These are phyloP conservation scores for Fabrea salina DNA, from an alignment of 169 alveolate species.

Conservation along the genomic window DNA sequence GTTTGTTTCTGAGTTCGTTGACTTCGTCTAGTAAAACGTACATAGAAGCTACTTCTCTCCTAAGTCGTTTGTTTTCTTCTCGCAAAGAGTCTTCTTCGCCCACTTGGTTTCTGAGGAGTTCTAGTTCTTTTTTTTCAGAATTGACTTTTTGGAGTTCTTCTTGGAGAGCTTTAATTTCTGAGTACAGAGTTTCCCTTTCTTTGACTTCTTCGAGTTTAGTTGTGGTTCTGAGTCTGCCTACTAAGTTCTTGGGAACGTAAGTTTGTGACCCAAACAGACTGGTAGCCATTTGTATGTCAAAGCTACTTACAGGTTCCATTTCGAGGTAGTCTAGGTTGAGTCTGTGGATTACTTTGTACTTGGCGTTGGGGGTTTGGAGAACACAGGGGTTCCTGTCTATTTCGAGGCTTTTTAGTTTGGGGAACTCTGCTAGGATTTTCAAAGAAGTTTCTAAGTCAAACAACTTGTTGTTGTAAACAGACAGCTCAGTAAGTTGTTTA, in stretches of 20 bases:
- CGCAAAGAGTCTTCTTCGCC: not conserved
- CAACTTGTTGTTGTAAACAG: conserved; percentile 16
- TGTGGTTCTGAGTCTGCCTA: conserved; percentile 15
- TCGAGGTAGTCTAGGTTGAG: conserved; percentile 1
- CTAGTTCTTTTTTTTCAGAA: not conserved
- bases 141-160: not conserved
- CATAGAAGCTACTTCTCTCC: conserved; percentile 23
- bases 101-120: not conserved
- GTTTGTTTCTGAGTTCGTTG: conserved; percentile 1
- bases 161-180: not conserved
- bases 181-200: not conserved
- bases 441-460: conserved; percentile 21
- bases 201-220: not conserved
- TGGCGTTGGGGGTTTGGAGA: not conserved
- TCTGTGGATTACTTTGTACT: not conserved
- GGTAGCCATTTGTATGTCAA: conserved; percentile 3
- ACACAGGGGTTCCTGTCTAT: conserved; percentile 24
- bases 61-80: conserved; percentile 19
- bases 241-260: conserved; percentile 7
- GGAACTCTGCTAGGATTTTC: conserved; percentile 5
- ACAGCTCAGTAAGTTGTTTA: not conserved
- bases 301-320: not conserved
- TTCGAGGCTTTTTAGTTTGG: conserved; percentile 19
- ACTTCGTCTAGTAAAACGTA: not conserved
- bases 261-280: not conserved